A percentile compares a stretch with the other conserved stretches of the same genome.
phyloP scores from a whole-genome alignment of 1,139 yeast species.

The Wickerhamomyces sp. region DNA sequence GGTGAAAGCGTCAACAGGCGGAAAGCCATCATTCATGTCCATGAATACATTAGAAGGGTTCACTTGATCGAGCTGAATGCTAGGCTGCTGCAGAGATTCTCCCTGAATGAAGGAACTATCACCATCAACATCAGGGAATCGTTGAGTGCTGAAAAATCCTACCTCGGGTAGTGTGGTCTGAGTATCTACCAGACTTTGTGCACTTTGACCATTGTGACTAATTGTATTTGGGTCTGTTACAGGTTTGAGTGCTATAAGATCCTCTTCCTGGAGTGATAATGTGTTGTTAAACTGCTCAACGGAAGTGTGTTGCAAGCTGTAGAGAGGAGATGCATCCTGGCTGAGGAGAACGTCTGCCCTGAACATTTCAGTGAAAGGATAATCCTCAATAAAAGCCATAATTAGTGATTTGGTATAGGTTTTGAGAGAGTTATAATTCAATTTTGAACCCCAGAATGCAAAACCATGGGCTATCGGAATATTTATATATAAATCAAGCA shows the following conservation, averaged over 20 bases:
- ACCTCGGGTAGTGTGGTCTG: background rate
- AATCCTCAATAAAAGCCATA: slow-evolving; percentile 19
- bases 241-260: background rate
- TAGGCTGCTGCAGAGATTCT: background rate
- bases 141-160: background rate
- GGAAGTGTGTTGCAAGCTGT: background rate
- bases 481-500: background rate
- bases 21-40: slow-evolving; percentile 1
- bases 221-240: background rate
- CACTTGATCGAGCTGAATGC: background rate
- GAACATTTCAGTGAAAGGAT: slow-evolving; percentile 9
- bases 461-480: background rate
- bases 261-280: slow-evolving; percentile 11
- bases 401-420: background rate
- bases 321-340: background rate
- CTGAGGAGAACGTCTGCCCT: slow-evolving; percentile 1
- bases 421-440: background rate
- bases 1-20: slow-evolving; percentile 8
- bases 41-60: background rate
- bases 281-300: slow-evolving; percentile 9
- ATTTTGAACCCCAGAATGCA: background rate
- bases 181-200: background rate
- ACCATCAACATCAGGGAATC: background rate
- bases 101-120: background rate
- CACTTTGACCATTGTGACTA: background rate